phyloP scores from a whole-genome alignment of 768 basidiomycete species.

The Termitomyces sp. region DNA sequence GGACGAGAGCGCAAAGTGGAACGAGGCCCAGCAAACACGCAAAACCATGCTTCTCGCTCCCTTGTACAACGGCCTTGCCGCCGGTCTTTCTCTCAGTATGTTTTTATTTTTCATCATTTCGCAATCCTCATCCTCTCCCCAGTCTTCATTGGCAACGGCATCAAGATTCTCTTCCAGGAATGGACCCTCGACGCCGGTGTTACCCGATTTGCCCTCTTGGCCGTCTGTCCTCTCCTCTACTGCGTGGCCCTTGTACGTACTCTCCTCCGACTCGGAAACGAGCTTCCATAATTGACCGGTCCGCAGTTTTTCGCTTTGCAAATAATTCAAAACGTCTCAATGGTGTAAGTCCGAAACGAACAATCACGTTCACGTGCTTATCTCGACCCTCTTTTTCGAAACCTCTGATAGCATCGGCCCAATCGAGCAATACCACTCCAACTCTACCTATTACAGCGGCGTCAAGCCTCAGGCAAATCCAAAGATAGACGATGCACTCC shows the following conservation, averaged over 20 bases:
- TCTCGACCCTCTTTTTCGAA: neutral
- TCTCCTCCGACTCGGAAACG: slow-evolving; percentile 5
- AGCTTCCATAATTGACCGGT: slow-evolving; percentile 5
- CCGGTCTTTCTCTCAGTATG: slow-evolving; percentile 49
- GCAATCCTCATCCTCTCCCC: slow-evolving; percentile 26
- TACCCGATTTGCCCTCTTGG: slow-evolving; percentile 58
- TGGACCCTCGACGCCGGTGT: slow-evolving; percentile 55
- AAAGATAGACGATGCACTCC: slow-evolving; percentile 48
- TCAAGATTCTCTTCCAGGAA: slow-evolving; percentile 62
- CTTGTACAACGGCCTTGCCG: slow-evolving; percentile 56
- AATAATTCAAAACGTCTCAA: slow-evolving; percentile 60
- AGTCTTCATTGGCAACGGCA: slow-evolving; percentile 61
- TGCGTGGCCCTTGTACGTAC: slow-evolving; percentile 61
- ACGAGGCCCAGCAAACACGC: slow-evolving; percentile 10
- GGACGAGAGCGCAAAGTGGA: slow-evolving; percentile 1
- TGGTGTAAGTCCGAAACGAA: slow-evolving; percentile 39
- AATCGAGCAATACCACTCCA: slow-evolving; percentile 71
- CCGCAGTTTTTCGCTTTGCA: slow-evolving; percentile 76
- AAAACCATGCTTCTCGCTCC: slow-evolving; percentile 52
- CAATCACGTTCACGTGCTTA: neutral
- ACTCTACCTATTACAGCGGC: slow-evolving; percentile 79
- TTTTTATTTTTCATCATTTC: slow-evolving; percentile 29
- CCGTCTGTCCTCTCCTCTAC: slow-evolving; percentile 59
- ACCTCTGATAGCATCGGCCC: slow-evolving; percentile 51
- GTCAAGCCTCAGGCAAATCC: slow-evolving; percentile 46